Base-by-base conservation (phyloP, 768 basidiomycete genomes). In the Suillus alpinus region DNA sequence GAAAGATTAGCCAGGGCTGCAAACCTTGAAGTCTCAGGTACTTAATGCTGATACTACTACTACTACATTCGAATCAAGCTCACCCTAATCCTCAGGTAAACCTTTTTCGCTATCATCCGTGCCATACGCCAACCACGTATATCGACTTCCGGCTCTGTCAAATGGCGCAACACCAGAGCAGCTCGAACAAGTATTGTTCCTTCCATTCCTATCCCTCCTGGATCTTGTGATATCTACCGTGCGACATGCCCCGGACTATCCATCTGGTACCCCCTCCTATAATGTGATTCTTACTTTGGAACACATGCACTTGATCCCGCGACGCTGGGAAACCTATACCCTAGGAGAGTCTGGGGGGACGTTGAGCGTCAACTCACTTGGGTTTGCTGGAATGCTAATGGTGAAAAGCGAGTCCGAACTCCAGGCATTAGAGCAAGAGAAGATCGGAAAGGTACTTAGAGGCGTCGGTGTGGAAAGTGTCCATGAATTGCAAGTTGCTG, bases 331-430 rank as follows among this genome's bases (percentile, higher is more conserved):
- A 69, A 74, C 71, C n/a, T 81, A 88, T 71, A 72, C 67, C 12
- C 73, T 90, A 5, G 62, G 73, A 57, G 79, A 77, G 55, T 83
- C 83, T 2, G 83, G 84, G n/a, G 82, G 85, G 37, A 62, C 73
- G 58, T 68, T 98, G 31, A 84, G 85, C 67, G 80, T 98, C 46
- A 97, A 98, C 72, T 83, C 95, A 49, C 80, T 97, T 52, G 95
- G 92, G 14, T 97, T 89, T 70, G 91, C 93, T 7, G 95, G 95
- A 1, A 86, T 92, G 87, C 67, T 97, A 62, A 83, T 97, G 58
- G 93, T 92, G 29, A 93, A 90, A 78, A 93, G 89, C 63, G 84
- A 89, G 58, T 80, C 80, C 20, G 93, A 95, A 75, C 71, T 93
- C 55, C 84, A 86, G 59, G 83, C 80, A 2, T 81, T 97, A 44